These are phyloP conservation scores for Cladosporium sp. DNA, from an alignment of 2,329 filamentous ascomycete genomes.

Conservation along the genomic window DNA sequence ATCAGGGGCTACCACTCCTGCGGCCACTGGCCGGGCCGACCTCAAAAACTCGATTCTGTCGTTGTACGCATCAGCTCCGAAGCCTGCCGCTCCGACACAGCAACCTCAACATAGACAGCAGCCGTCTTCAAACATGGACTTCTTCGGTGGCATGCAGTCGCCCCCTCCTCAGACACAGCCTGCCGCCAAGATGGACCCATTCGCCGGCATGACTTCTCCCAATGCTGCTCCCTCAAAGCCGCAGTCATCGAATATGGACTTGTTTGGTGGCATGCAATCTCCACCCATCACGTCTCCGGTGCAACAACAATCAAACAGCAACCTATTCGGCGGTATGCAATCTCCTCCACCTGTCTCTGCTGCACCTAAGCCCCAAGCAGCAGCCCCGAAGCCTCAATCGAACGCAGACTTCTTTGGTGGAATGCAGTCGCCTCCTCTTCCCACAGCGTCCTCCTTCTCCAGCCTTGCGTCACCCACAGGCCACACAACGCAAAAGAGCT, in stretches of 20 bases:
- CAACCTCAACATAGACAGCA: conserved; percentile 26
- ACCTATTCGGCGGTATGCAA: conserved; percentile 36
- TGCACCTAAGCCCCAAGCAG: conserved; percentile 51
- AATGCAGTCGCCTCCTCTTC: conserved; percentile 30
- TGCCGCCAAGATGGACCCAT: conserved; percentile 18
- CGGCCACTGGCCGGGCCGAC: conserved; percentile 73
- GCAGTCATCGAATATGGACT: conserved; percentile 33
- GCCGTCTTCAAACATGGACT: conserved; percentile 38
- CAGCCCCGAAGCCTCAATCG: background rate
- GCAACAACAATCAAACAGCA: conserved; percentile 3
- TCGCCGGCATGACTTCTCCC: conserved; percentile 21
- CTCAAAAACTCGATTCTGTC: conserved; percentile 96
- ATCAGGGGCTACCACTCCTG: conserved; percentile 50
- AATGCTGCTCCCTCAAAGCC: conserved; percentile 6
- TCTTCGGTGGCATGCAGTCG: conserved; percentile 61
- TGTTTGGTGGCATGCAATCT: conserved; percentile 61
- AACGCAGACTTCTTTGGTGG: conserved; percentile 33
- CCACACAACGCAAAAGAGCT: conserved; percentile 39
- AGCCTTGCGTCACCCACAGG: conserved; percentile 51
- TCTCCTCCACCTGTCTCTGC: conserved; percentile 36
- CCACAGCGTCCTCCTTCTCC: conserved; percentile 51
- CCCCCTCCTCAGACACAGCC: conserved; percentile 36
- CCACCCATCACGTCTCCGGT: conserved; percentile 33
- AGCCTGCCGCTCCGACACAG: conserved; percentile 58
- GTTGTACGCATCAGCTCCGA: conserved; percentile 78